Base-by-base conservation (phyloP, 2,329 filamentous ascomycete genomes). In the Ceratocystis variospora region DNA sequence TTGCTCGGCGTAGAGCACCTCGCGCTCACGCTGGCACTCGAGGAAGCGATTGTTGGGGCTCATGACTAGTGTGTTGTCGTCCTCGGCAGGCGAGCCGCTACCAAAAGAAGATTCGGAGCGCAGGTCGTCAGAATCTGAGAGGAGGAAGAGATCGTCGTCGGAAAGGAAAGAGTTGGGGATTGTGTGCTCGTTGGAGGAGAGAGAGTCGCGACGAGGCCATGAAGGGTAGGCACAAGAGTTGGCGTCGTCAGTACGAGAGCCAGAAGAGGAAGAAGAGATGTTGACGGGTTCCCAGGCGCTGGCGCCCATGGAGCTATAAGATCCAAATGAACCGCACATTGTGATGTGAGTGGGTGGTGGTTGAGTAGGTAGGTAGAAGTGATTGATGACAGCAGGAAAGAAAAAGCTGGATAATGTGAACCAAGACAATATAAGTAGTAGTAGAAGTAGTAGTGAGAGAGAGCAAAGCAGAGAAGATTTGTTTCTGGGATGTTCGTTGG, bases 171-270 rank as follows among this genome's bases (percentile, higher is more conserved):
- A 70, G 70, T 69, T 71, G 28, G 64, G 62, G n/a, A 63, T 57
- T 48, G 63, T 37, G 61, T 55, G 61, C 55, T 66, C 64, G 65
- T 74, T 74, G 69, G 77, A 76, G 63, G 76, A 76, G 68, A 84
- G 78, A 48, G 80, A 82, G 17, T 78, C 76, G 53, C 82, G 77
- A 67, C 81, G 79, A 31, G 82, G 81, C 82, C 82, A 85, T 28
- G 80, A 83, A 33, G 82, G 82, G 70, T 79, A 84, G 31, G 82
- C 82, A 74, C 82, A 84, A 46, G 74, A 74, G 70, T 79, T 78
- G 70, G 76, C 74, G 53, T 73, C 73, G 69, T 73, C 73, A 70
- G 77, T 75, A 70, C 75, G 75, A 71, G 74, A 75, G 70, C 72
- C 69, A 64, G 72, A 70, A 69, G 81, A 80, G 69, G 80, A 78